Evolutionary conservation across 441 rosid species (phyloP), one percentile per base, ranked within the genome.

Genomic region (Dalechampia spathulata): DNA sequence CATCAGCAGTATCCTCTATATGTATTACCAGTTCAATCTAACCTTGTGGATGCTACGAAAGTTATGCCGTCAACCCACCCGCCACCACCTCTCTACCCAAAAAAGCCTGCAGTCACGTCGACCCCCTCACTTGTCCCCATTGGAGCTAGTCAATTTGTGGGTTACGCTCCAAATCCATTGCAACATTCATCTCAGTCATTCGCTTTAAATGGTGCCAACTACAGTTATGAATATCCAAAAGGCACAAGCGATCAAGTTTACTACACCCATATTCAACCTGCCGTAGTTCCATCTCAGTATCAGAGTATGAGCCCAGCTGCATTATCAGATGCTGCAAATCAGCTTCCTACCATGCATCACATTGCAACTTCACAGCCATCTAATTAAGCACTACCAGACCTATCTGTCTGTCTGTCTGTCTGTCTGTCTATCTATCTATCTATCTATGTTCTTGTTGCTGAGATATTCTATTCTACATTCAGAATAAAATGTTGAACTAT

Each of bases 1-100:
- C 34, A 82, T 49, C 96, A 85, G 72, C 92, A 81, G 52, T 86
- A 82, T 49, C 89, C 88, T 0, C 62, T 86, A 16, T 92, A 86
- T 54, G 79, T 82, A 41, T 62, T 88, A 73, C 75, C 87, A 0
- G 62, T 75, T 57, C 92, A 86, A 49, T 62, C 81, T 46, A 77
- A 68, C 56, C 59, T 77, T 25, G 71, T 51, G 27, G 91, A 83
- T 66, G 54, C 84, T 23, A 39, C 76, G n/a, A n/a, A n/a, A n/a
- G n/a, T n/a, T n/a, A n/a, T n/a, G n/a, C n/a, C n/a, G n/a, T n/a
- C n/a, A n/a, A n/a, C n/a, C n/a, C n/a, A 4, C 63, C 74, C 1
- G 60, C 58, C 15, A 61, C 67, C 41, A 42, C 81, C 55, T 58
- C 70, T 78, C 63, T 78, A 74, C 74, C 72, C 82, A 8, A 81